Conservation (phyloP, 768 basidiomycete genomes). For the Lentinula raphanica region DNA sequence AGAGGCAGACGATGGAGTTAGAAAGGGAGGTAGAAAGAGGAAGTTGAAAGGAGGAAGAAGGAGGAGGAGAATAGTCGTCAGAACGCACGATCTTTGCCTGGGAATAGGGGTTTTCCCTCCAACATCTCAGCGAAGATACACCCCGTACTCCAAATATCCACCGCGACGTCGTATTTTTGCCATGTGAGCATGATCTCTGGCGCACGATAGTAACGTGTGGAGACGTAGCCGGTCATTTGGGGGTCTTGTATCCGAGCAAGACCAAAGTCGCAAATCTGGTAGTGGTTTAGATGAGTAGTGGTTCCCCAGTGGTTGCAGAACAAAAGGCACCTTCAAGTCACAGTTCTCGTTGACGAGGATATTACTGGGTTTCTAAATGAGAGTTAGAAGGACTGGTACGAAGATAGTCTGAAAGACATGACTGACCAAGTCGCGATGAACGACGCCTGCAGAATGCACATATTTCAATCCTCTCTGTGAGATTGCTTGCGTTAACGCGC, state of each 20-base stretch:
- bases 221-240: constrained; percentile 99
- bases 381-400: background rate
- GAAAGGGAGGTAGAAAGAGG: constrained; percentile 10
- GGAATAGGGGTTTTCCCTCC: constrained; percentile 97
- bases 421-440: constrained; percentile 90
- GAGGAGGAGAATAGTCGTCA: constrained; percentile 8
- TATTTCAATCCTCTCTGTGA: constrained; percentile 93
- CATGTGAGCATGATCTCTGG: constrained; percentile 99
- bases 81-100: constrained; percentile 95
- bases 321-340: constrained; percentile 77
- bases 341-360: constrained; percentile 99
- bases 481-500: background rate
- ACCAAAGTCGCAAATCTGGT: constrained; percentile 96
- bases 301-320: background rate
- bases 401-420: background rate
- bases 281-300: background rate
- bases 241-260: constrained; percentile 98
- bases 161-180: constrained; percentile 99
- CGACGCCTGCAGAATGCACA: constrained; percentile 98
- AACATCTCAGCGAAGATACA: constrained; percentile 99
- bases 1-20: too few species aligned
- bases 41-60: constrained; percentile 7
- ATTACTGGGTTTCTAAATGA: constrained; percentile 88
- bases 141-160: constrained; percentile 99
- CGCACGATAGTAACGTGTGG: constrained; percentile 97